Evolutionary conservation across 257 asterid genomes (phyloP), one percentile per base, ranked within the genome.

Genomic region (Solanum peruvianum): DNA sequence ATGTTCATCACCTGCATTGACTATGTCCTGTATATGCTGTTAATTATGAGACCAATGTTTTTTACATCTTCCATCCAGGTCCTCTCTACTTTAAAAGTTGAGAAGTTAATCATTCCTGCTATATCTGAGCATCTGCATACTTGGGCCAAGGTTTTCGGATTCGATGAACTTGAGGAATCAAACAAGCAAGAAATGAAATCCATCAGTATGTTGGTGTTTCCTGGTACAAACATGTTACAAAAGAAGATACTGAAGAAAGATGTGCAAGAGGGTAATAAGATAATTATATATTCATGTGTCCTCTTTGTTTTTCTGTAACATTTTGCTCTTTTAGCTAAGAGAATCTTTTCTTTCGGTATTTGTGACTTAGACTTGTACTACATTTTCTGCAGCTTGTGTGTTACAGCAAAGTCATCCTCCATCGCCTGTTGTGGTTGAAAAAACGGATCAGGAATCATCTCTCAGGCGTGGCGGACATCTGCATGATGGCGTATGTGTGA

Each of bases 171-270:
- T 47, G 92, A 93, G 81, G 90, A 90, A 87, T 86, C 88, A 37
- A 89, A 94, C 88, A 93, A 92, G 93, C 91, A 92, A 90, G 95
- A 93, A 83, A 94, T 91, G 86, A 96, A 91, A 83, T 91, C 96
- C 73, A 85, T 93, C 88, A 96, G 92, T 89, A 92, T 96, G 96
- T 89, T 96, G 92, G 98, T 94, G 83, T 96, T 96, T 89, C 99
- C 99, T 1, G 98, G 97, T 88, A 93, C 95, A 25, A 97, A 92
- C 90, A 93, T 96, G 98, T 90, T 96, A 92, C 98, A 93, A 91
- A 96, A 96, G 90, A 91, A 85, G 86, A 88, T 96, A 80, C 70
- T 83, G 81, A 92, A 91, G 91, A 92, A 82, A 85, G 93, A 88
- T 83, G 81, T 72, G 49, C 73, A 90, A 37, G 93, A 89, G 80